Evolutionary conservation across 2,329 filamentous ascomycete species (phyloP).

Genomic region (Penicillium sp.): DNA sequence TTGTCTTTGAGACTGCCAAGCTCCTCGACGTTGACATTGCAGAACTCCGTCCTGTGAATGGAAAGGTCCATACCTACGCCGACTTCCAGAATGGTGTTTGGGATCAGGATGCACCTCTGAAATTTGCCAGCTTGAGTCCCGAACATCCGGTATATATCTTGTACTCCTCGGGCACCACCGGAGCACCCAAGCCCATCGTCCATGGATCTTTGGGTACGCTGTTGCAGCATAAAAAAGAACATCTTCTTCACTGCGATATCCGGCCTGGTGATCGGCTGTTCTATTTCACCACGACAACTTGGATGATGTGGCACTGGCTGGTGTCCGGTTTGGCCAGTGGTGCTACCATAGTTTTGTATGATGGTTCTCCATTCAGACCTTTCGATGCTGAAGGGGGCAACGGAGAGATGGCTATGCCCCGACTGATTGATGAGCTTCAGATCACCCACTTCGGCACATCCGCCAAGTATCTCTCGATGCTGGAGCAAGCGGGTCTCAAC

Average conservation of each 20-base stretch:
- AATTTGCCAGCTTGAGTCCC: slow-evolving; percentile 74
- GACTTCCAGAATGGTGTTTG: slow-evolving; percentile 48
- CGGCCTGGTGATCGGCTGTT: slow-evolving; percentile 70
- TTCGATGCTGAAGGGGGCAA: slow-evolving; percentile 54
- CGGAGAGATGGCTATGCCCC: slow-evolving; percentile 77
- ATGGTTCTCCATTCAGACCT: slow-evolving; percentile 84
- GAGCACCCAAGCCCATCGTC: slow-evolving; percentile 85
- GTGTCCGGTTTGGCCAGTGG: slow-evolving; percentile 81
- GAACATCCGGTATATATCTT: slow-evolving; percentile 92
- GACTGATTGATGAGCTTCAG: slow-evolving; percentile 71
- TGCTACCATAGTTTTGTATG: slow-evolving; percentile 81
- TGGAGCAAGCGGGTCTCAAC: slow-evolving; percentile 73
- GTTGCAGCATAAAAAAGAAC: slow-evolving; percentile 96
- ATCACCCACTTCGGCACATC: slow-evolving; percentile 95
- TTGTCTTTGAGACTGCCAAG: slow-evolving; percentile 69
- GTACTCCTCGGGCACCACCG: slow-evolving; percentile 89
- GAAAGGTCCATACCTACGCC: slow-evolving; percentile 41
- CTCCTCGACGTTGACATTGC: slow-evolving; percentile 37
- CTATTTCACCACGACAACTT: slow-evolving; percentile 92
- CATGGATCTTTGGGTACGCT: slow-evolving; percentile 88
- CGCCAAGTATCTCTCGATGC: slow-evolving; percentile 85
- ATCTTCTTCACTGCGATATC: slow-evolving; percentile 81
- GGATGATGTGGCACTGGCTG: slow-evolving; percentile 99
- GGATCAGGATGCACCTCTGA: slow-evolving; percentile 43
- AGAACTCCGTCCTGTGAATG: slow-evolving; percentile 35